Evolutionary conservation across 2,329 filamentous ascomycete species (phyloP).

Genomic region (Colletotrichum tamarilloi): DNA sequence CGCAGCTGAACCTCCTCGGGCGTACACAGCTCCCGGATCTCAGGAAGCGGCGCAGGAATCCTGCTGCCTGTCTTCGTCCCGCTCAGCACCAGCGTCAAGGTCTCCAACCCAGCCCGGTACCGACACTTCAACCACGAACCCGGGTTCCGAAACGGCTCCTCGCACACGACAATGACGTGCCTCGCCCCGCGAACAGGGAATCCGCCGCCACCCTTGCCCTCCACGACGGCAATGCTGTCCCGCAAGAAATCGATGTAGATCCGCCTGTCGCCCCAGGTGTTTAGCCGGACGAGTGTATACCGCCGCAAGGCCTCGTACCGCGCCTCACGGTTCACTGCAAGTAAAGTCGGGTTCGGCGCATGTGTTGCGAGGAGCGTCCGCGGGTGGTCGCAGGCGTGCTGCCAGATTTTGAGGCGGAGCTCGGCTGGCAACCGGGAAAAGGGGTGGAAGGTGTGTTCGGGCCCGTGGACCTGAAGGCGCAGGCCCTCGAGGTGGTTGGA

Average conservation of each 20-base stretch:
- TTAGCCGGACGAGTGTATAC: constrained; percentile 21
- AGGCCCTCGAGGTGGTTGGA: constrained; percentile 18
- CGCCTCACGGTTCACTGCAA: constrained; percentile 26
- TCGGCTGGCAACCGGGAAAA: constrained; percentile 26
- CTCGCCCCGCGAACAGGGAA: constrained; percentile 30
- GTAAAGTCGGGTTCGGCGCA: constrained; percentile 22
- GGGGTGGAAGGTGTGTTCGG: constrained; percentile 21
- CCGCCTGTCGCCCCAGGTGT: constrained; percentile 32
- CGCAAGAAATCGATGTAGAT: constrained; percentile 25
- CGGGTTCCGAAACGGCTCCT: constrained; percentile 28
- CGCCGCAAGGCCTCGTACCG: constrained; percentile 20
- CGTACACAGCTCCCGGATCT: constrained; percentile 5
- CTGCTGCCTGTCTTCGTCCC: not conserved
- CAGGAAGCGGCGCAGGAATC: constrained; percentile 10
- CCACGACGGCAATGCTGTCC: constrained; percentile 26
- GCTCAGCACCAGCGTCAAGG: constrained; percentile 20
- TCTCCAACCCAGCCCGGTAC: constrained; percentile 25
- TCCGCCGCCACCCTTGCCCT: constrained; percentile 31
- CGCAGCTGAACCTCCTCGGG: constrained; percentile 6
- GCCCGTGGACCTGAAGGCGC: constrained; percentile 28
- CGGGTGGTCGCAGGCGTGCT: constrained; percentile 18
- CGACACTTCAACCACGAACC: constrained; percentile 30
- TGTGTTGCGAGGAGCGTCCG: constrained; percentile 28
- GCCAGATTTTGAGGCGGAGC: constrained; percentile 33
- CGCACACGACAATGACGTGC: constrained; percentile 26